Evolutionary conservation across 208 protist species (phyloP).

Genomic region (Leptomonas seymouri): DNA sequence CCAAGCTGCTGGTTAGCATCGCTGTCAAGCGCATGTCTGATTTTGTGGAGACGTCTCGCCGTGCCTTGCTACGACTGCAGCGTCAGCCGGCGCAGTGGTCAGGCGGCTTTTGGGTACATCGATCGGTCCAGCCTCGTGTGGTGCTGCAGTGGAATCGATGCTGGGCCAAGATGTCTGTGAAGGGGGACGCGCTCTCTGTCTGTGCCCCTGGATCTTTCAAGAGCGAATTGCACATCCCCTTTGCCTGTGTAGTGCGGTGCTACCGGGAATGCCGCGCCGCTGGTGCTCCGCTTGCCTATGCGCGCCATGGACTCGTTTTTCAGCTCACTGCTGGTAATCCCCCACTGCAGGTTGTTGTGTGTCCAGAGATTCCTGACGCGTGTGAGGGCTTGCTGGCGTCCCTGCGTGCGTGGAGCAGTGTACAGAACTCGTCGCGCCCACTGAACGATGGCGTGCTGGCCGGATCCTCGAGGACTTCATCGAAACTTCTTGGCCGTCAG

Average conservation of each 20-base stretch:
- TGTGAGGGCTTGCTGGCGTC: conserved; percentile 38
- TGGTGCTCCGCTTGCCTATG: conserved; percentile 37
- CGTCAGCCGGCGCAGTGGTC: conserved; percentile 18
- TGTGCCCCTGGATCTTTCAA: conserved; percentile 33
- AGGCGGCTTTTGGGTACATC: conserved; percentile 66
- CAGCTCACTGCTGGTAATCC: conserved; percentile 37
- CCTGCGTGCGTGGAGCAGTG: conserved; percentile 28
- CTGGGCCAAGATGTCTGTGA: conserved; percentile 41
- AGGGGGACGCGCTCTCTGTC: conserved; percentile 18
- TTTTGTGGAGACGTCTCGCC: conserved; percentile 21
- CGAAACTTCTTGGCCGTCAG: background rate
- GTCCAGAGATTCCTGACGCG: conserved; percentile 34
- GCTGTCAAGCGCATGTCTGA: conserved; percentile 19
- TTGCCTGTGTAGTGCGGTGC: conserved; percentile 26
- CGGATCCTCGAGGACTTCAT: background rate
- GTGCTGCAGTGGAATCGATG: conserved; percentile 50
- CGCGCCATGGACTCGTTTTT: conserved; percentile 53
- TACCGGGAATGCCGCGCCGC: conserved; percentile 20
- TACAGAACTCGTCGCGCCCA: background rate
- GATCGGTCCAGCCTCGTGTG: conserved; percentile 50
- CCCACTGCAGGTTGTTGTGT: conserved; percentile 55
- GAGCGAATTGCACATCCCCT: conserved; percentile 27
- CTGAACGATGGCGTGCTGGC: background rate
- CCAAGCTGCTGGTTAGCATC: background rate
- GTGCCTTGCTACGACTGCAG: conserved; percentile 21